Evolutionary conservation across 805 yeast species (phyloP), one percentile per base, ranked within the genome.

Genomic region (Saccharomycopsis guyanensis): DNA sequence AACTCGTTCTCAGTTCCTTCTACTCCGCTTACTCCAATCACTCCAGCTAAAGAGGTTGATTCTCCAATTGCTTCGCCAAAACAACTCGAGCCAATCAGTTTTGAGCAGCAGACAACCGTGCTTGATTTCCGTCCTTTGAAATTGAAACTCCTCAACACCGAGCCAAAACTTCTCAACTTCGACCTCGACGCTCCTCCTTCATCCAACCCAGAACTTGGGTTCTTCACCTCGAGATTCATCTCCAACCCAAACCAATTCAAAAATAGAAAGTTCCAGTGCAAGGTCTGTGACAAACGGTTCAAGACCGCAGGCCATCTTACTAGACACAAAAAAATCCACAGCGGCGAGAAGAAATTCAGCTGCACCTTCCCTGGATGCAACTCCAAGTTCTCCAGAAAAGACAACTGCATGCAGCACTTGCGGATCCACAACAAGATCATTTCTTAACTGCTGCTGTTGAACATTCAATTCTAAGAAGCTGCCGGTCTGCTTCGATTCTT

Each of bases 221-320:
- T 43, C 32, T 48, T 41, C 42, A 47, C 51, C 38, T 46, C 51
- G 15, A 46, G 53, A 46, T 50, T 50, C 20, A 44, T 50, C 10
- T 43, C 48, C n/a, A 50, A 50, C 29, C 53, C 53, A 19, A 36
- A 44, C 39, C 20, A 45, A 10, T 43, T 42, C 35, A 50, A 39
- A 29, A 44, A 50, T 35, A 40, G 53, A 10, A 46, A 47, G 31
- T 50, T 50, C 42, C 53, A 47, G 35, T 50, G 53, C 45, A 43
- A 40, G 22, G 45, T 50, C 18, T 80, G 86, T 54, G 60, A 66
- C 3, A 66, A 80, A 45, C 64, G 75, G 2, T 80, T 80, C 57
- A 80, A 86, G 4, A 80, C 86, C 0, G 76, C 82, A 12, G 86
- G 86, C 19, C 89, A 82, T 57, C 69, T 82, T 52, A 86, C 86